Evolutionary conservation across 352 stramenopile genomes (phyloP), one percentile per base, ranked within the genome.

Genomic region (Phytopythium litorale): DNA sequence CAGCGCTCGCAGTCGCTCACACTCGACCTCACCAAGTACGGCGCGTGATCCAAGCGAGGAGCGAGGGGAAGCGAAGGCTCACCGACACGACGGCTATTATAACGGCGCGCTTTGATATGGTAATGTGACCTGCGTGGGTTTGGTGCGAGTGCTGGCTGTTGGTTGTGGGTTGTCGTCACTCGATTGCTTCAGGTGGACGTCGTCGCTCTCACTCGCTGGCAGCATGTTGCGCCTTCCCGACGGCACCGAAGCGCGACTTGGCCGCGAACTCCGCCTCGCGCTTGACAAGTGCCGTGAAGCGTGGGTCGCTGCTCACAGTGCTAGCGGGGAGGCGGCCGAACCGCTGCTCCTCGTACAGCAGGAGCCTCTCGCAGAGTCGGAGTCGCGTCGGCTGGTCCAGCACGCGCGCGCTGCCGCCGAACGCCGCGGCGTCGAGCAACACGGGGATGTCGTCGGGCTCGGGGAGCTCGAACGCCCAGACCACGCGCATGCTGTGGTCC

Each of bases 1-100:
- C 87, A 95, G 62, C 82, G 81, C 9, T 96, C 87, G 4, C 74
- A 80, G 59, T 82, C 79, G 3, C 81, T 94, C 58, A 96, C 85
- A 19, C 63, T 96, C 13, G 87, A 96, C 68, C 70, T 96, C n/a
- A 92, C 81, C 6, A 75, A 74, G 43, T 96, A 86, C 54, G 76
- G 85, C 33, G 32, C n/a, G 18, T 59, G 32, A 62, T 43, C n/a
- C 21, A 18, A 11, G 9, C 2, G 54, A 56, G 48, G 35, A 25
- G 12, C 28, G n/a, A 60, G 51, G 3, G 15, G 19, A 46, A 46
- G 33, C 33, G 28, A 32, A 48, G 6, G 6, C 6, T 12, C 42
- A 21, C 3, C 37, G 40, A 21, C 40, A 25, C 25, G 35, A 48
- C 23, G 32, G 35, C 51, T 56, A 56, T 56, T 51, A 33, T 53